These are phyloP conservation scores for Penicillium subrubescens DNA, from an alignment of 495 filamentous ascomycete species.

Conservation along the genomic window DNA sequence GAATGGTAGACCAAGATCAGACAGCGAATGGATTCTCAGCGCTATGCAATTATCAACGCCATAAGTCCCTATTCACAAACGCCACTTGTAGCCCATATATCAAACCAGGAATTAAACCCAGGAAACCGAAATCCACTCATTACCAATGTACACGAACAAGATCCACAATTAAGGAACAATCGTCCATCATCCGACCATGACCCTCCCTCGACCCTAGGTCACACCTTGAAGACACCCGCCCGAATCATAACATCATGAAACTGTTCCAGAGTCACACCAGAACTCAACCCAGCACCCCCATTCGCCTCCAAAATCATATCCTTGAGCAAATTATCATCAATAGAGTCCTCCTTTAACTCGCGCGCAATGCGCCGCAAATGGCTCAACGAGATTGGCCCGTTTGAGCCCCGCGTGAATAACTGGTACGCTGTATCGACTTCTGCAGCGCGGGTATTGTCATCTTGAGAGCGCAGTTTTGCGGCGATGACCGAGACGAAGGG, in stretches of 20 bases:
- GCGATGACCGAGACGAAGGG: constrained; percentile 85
- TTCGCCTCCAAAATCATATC: constrained; percentile 97
- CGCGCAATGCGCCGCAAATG: constrained; percentile 79
- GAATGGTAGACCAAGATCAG: not conserved
- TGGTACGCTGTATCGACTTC: constrained; percentile 81
- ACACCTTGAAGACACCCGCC: constrained; percentile 71
- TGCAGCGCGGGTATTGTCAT: constrained; percentile 55
- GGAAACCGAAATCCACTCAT: not conserved
- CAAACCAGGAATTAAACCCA: not conserved
- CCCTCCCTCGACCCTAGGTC: not conserved
- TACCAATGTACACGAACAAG: not conserved
- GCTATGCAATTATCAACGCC: constrained; percentile 21
- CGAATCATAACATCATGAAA: constrained; percentile 85
- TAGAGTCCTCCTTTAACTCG: constrained; percentile 72
- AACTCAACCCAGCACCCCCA: constrained; percentile 69
- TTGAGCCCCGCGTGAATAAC: constrained; percentile 66
- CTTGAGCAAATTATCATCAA: constrained; percentile 75
- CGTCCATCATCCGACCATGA: not conserved
- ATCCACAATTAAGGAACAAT: not conserved
- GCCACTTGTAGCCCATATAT: constrained; percentile 5
- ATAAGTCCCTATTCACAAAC: constrained; percentile 5
- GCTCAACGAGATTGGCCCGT: constrained; percentile 66
- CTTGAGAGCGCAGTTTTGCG: constrained; percentile 66
- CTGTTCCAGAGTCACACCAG: constrained; percentile 74
- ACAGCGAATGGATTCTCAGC: constrained; percentile 11